Evolutionary conservation across 305 asterid genomes (phyloP).

Genomic region (Fraxinus angustifolia): DNA sequence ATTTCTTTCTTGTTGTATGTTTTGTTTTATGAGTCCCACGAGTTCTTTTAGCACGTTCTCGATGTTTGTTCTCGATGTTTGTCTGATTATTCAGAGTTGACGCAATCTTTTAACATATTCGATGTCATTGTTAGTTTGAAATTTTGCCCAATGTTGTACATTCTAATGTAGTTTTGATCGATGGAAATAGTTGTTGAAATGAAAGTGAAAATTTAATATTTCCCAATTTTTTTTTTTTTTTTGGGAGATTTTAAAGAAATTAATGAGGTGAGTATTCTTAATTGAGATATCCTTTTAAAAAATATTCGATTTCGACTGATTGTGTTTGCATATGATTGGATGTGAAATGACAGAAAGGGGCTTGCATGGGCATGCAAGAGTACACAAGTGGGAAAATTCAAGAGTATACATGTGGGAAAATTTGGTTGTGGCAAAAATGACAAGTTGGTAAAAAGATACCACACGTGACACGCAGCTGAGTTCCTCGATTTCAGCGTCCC

Average conservation of each 20-base stretch:
- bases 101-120: not conserved
- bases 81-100: not conserved
- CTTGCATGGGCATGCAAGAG: slow-evolving; percentile 1
- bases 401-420: not conserved
- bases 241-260: not conserved
- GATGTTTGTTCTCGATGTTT: not conserved
- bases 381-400: not conserved
- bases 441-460: not conserved
- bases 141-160: not conserved
- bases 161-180: not conserved
- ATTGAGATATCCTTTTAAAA: not conserved
- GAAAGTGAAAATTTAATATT: not conserved
- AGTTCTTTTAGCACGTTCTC: too few species aligned
- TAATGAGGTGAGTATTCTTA: too few species aligned
- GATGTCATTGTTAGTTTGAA: too few species aligned
- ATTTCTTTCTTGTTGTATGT: too few species aligned
- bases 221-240: not conserved
- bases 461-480: not conserved
- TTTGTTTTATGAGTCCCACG: not conserved
- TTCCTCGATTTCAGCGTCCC: not conserved
- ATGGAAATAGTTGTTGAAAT: not conserved
- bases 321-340: not conserved
- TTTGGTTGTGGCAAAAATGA: not conserved
- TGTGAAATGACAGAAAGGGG: slow-evolving; percentile 12
- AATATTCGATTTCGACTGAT: too few species aligned